Evolutionary conservation across 768 basidiomycete genomes (phyloP), one percentile per base, ranked within the genome.

Genomic region (Pisolithus sp.): DNA sequence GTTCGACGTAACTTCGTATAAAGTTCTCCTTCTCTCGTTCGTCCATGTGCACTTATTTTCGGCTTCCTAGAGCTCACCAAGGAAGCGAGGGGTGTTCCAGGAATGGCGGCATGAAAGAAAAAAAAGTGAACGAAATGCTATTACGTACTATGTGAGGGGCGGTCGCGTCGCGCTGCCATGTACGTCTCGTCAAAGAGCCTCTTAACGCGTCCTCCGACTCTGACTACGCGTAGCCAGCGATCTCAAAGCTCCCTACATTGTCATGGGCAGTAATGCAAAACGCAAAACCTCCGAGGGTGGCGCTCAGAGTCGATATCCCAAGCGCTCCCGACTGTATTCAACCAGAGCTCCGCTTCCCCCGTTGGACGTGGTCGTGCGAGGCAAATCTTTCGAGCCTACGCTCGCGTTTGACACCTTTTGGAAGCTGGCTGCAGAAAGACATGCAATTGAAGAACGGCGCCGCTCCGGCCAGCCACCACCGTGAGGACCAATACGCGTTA

Each of bases 401-500:
- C 67, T 74, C 28, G 77, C 74, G 13, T 83, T 84, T 51, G 79
- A 85, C 60, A 78, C 80, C 0, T 79, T 85, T 60, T 85, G 79
- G 79, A 59, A 69, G 13, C 77, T 78, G 56, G 75, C 79, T 13
- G 75, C 77, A 8, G 83, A 83, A 53, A 71, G 83, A 52, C 77
- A 83, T 41, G 68, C 73, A 17, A 78, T 83, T 38, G 76, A 82
- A 63, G 77, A 80, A 57, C 73, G 66, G 51, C 75, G 83, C 49
- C 74, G 77, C 40, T 66, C 71, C 26, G 79, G 78, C 23, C 46
- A 69, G 49, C 70, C 76, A 41, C 61, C 69, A 54, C 82, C 81
- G 82, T 85, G 56, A 68, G 80, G 73, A 24, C n/a, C 6, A 24
- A 51, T 31, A 13, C 41, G 4, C 18, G 20, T 20, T 23, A 41